A percentile compares a stretch with the other conserved stretches of the same genome.
These are phyloP conservation scores for Penicillium manginii DNA, from an alignment of 495 filamentous ascomycete species.

Conservation along the genomic window DNA sequence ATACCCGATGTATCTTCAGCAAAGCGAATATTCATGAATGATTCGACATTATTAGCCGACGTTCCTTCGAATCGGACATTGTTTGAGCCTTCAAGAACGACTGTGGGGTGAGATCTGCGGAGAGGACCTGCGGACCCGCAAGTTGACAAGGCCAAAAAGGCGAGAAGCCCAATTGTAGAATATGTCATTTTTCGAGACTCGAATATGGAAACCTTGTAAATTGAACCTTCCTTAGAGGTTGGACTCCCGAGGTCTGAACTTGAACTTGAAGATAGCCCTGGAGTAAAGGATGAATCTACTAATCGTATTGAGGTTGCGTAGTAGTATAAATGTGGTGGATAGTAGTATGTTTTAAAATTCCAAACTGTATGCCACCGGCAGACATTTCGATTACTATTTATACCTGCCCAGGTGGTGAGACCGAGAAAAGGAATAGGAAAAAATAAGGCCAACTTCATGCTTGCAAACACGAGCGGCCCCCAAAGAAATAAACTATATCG, in stretches of 20 bases:
- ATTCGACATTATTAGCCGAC: slow-evolving; percentile 13
- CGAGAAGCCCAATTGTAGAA: not conserved
- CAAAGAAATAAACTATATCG: not conserved
- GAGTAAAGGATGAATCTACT: not conserved
- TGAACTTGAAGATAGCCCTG: too few relatives aligned
- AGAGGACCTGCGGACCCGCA: slow-evolving; percentile 5
- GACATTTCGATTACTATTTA: not conserved
- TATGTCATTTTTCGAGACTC: not conserved
- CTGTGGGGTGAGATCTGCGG: not conserved
- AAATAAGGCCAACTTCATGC: not conserved
- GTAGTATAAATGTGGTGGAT: not conserved
- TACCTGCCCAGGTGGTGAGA: too few relatives aligned
- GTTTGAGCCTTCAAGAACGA: not conserved
- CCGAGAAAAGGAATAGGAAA: too few relatives aligned
- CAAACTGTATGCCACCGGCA: too few relatives aligned
- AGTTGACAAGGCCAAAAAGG: not conserved
- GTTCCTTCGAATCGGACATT: slow-evolving; percentile 10
- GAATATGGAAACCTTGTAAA: too few relatives aligned
- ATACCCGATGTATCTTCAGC: slow-evolving; percentile 13
- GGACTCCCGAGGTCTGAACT: too few relatives aligned
- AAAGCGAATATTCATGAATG: slow-evolving; percentile 22
- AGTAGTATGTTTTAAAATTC: too few relatives aligned
- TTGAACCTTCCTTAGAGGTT: too few relatives aligned
- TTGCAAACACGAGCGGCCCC: not conserved
- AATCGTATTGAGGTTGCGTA: not conserved